Base-by-base conservation (phyloP, 768 basidiomycete species). In the Russula earlei region DNA sequence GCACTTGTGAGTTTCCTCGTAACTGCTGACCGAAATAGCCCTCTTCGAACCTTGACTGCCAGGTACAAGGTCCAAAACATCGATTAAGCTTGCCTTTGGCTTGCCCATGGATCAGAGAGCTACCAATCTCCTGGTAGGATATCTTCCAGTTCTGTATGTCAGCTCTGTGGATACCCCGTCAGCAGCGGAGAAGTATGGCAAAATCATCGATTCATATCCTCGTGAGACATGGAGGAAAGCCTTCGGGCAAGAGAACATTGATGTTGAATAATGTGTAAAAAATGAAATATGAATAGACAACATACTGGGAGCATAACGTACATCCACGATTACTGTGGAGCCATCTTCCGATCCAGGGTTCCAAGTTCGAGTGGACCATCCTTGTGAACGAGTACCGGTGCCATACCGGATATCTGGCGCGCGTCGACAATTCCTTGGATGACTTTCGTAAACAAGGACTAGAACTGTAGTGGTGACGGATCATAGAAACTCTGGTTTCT, bases 101-200 rank as follows among this genome's bases (percentile, higher is more conserved):
- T 66, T 0, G 72, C 70, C 65, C 67, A 69, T 14, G 62, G 52
- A 56, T 75, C 72, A 55, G 66, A 63, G 19, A 72, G 66, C 56
- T 61, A 42, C 72, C 74, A 75, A 33, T 69, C 66, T 19, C 29
- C 25, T 2, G 52, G 53, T 29, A 59, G 25, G 22, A 54, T 43
- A 6, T 41, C 49, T 6, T 44, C 29, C 2, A 59, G 6, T 19
- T 59, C 52, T 8, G 58, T 55, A 29, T 59, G 19, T 49, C 53
- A 59, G 17, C 12, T 50, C 25, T 3, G 22, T 24, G 1, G 34
- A 31, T 20, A 59, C 14, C 49, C 42, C 3, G 22, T 25, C 6
- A 54, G 54, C 1, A 59, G 49, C 5, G 54, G 49, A 5, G 53
- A 55, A 2, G 36, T 6, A 11, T 55, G 2, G 53, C 54, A n/a